Evolutionary conservation across 2,329 filamentous ascomycete genomes (phyloP), one percentile per base, ranked within the genome.

Genomic region (Colletotrichum destructivum): DNA sequence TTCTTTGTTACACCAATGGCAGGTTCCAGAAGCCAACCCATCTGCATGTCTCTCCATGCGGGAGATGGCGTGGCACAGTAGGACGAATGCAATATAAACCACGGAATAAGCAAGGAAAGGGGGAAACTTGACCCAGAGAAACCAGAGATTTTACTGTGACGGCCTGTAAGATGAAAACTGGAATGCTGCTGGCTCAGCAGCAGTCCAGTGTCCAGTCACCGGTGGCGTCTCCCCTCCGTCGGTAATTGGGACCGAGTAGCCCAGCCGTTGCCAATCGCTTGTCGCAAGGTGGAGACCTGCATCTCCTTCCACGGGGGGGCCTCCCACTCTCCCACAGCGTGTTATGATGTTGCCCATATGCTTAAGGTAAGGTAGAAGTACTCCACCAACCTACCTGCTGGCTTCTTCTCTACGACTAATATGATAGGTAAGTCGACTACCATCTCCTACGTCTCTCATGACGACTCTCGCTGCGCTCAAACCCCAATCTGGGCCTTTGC

Each of bases 11-110:
- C 31, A 38, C 40, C 23, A 35, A 47, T 71, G 64, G 64, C 57
- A 71, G 68, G 52, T 71, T 71, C 69, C 64, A 71, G 69, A 71
- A 71, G 69, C 59, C 62, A 65, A 38, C 44, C 62, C 66, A 31
- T 35, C 52, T 46, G 49, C 62, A n/a, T 55, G 47, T 54, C 62
- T 40, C 38, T 42, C 23, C 13, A 42, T 18, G 7, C n/a, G 54
- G 18, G 31, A 54, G 31, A 44, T 44, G 44, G 23, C 57, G 69
- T 63, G 52, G 57, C 46, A 68, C 65, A 54, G 52, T 31, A 26
- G 31, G 18, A n/a, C n/a, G 15, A 11, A 56, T 47, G 40, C 57
- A 68, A 68, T 26, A 38, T 67, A 35, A 54, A 59, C 65, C 62
- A 26, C 15, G 52, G 31, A 69, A 69, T 23, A 71, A 71, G 57